Evolutionary conservation across 2,329 filamentous ascomycete species (phyloP), one percentile per base, ranked within the genome.

Genomic region (Fragosphaeria purpurea): DNA sequence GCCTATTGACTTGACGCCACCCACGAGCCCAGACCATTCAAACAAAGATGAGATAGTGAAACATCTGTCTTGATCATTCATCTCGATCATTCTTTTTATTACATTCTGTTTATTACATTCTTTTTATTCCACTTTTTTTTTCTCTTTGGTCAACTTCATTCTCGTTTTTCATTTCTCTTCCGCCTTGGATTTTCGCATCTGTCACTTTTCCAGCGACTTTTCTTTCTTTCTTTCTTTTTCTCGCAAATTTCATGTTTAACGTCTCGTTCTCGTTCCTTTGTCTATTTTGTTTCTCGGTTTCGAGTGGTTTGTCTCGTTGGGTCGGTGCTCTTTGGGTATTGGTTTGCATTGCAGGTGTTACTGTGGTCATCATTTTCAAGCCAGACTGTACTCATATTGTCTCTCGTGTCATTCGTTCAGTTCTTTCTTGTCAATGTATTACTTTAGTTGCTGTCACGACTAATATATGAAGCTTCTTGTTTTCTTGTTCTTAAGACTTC

Each of bases 291-390:
- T n/a, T 34, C 22, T 40, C 4, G 42, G 48, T 22, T 22, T 22
- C 22, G 22, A 22, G 22, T 22, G 22, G 22, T 22, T 22, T 22
- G 22, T 22, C 22, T 22, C 22, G 22, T 22, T 22, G 22, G 22
- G 22, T 22, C 22, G 10, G 13, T 30, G 4, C 31, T 39, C 13
- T 12, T 33, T 10, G 42, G 30, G 39, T 34, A 37, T 41, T 11
- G 41, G 42, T 44, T 41, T 41, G 48, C 48, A 50, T 41, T 50
- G 42, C 37, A n/a, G 41, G 48, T 50, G 48, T 49, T 12, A 32
- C 44, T 22, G 22, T 22, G 22, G 5, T 13, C 2, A 8, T 41
- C 30, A 34, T 41, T 50, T 50, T 10, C 12, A 44, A 35, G 43
- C 30, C 35, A 41, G 22, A 37, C 31, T 44, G 48, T 45, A 50